Conservation (phyloP, 139 green algal genomes). For the Diplosphaera chodatii region DNA sequence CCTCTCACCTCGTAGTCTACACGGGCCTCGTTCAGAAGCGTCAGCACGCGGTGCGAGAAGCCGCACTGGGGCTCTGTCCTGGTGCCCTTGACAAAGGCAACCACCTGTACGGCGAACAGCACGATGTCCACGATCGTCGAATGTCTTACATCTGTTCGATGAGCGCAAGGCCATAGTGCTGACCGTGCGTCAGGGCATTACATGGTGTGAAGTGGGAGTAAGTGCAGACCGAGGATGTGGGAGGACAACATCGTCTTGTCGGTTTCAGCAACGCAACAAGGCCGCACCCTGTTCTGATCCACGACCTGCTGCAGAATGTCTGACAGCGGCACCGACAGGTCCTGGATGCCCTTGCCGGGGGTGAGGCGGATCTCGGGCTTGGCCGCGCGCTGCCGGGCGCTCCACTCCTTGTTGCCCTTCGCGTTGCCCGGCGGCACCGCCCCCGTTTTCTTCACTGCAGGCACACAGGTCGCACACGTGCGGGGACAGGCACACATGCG, state of each 20-base stretch:
- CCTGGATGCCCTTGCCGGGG: slow-evolving; percentile 68
- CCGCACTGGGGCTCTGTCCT: slow-evolving; percentile 72
- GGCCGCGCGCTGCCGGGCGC: slow-evolving; percentile 24
- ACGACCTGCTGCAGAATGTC: slow-evolving; percentile 74
- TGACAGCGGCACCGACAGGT: slow-evolving; percentile 62
- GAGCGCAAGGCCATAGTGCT: too few species aligned
- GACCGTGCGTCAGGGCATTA: too few species aligned
- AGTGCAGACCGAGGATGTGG: too few species aligned
- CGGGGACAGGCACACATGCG: too few species aligned
- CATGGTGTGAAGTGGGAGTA: too few species aligned
- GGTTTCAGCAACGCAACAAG: too few species aligned
- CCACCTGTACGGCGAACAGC: slow-evolving; percentile 33
- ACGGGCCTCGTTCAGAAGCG: slow-evolving; percentile 59
- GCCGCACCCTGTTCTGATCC: slow-evolving; percentile 59
- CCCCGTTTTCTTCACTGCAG: slow-evolving; percentile 56
- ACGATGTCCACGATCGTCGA: too few species aligned
- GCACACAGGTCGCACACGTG: too few species aligned
- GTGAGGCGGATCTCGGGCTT: slow-evolving; percentile 76
- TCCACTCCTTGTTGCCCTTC: slow-evolving; percentile 54
- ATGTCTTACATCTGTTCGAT: too few species aligned
- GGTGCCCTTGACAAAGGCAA: slow-evolving; percentile 86
- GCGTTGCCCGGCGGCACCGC: slow-evolving; percentile 75
- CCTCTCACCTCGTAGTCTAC: slow-evolving; percentile 54
- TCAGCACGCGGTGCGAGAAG: slow-evolving; percentile 49
- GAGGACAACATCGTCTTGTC: too few species aligned